Evolutionary conservation across 768 basidiomycete species (phyloP).

Genomic region (Tulasnella calospora): DNA sequence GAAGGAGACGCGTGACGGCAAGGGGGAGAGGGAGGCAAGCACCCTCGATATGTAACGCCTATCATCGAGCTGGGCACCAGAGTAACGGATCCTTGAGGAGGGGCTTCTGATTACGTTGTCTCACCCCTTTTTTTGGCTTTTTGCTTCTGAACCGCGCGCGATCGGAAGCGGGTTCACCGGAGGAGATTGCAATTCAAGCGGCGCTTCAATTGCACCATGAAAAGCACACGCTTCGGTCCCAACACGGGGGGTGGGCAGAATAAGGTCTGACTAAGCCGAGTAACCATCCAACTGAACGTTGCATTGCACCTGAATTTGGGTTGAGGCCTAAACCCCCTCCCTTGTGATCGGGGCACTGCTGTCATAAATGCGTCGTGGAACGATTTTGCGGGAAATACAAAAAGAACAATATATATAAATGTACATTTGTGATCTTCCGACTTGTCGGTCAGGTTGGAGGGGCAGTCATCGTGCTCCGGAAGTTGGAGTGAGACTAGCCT

Average conservation of each 20-base stretch:
- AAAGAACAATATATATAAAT: too few species aligned
- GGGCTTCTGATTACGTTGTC: background rate
- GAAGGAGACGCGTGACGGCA: background rate
- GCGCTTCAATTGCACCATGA: background rate
- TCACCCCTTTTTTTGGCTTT: constrained; percentile 7
- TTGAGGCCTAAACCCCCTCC: too few species aligned
- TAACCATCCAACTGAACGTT: too few species aligned
- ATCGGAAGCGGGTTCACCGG: constrained; percentile 1
- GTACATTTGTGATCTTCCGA: too few species aligned
- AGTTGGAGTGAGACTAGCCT: background rate
- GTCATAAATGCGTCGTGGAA: too few species aligned
- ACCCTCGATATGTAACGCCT: background rate
- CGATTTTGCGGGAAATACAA: too few species aligned
- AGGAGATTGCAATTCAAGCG: background rate
- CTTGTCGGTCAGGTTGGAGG: too few species aligned
- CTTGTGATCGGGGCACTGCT: too few species aligned
- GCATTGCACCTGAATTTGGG: too few species aligned
- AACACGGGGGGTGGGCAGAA: too few species aligned
- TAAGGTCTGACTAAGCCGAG: too few species aligned
- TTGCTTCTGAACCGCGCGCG: background rate
- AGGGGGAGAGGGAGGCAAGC: background rate
- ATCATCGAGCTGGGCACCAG: background rate
- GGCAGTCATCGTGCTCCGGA: background rate
- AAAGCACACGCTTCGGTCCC: too few species aligned
- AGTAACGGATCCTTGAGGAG: background rate